Evolutionary conservation across 2,329 filamentous ascomycete species (phyloP).

Genomic region (Cordyceps javanica): DNA sequence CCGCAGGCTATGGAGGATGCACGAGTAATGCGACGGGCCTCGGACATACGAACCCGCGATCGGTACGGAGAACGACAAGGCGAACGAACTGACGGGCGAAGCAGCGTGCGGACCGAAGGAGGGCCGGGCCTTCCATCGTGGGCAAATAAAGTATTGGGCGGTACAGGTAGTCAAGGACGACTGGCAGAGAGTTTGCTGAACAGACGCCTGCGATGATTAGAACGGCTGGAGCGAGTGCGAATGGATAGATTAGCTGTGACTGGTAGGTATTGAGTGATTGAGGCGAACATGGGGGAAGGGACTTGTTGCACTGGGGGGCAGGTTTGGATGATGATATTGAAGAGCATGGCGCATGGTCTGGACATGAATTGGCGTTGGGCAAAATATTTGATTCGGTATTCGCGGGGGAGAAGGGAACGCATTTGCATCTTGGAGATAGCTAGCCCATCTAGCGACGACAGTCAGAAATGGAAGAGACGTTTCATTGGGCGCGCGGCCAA

Average conservation of each 20-base stretch:
- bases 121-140: conserved; percentile 23
- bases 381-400: background rate
- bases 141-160: conserved; percentile 25
- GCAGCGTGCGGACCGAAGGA: background rate
- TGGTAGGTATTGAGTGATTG: background rate
- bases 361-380: background rate
- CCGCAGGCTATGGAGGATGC: conserved; percentile 23
- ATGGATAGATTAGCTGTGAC: background rate
- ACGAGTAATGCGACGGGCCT: conserved; percentile 28
- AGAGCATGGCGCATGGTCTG: background rate
- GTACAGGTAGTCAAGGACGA: background rate
- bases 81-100: conserved; percentile 27
- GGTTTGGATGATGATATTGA: too few relatives aligned
- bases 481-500: background rate
- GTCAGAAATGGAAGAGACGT: background rate
- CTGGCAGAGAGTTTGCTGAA: conserved; percentile 1
- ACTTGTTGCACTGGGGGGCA: too few relatives aligned
- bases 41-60: conserved; percentile 20
- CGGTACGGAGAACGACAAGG: background rate
- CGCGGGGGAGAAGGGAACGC: background rate
- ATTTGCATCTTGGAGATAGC: background rate
- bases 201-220: background rate
- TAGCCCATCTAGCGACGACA: background rate
- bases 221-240: background rate
- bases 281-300: background rate